Conservation (phyloP, 176 grass and related monocot species). For the Ensete ventricosum region DNA sequence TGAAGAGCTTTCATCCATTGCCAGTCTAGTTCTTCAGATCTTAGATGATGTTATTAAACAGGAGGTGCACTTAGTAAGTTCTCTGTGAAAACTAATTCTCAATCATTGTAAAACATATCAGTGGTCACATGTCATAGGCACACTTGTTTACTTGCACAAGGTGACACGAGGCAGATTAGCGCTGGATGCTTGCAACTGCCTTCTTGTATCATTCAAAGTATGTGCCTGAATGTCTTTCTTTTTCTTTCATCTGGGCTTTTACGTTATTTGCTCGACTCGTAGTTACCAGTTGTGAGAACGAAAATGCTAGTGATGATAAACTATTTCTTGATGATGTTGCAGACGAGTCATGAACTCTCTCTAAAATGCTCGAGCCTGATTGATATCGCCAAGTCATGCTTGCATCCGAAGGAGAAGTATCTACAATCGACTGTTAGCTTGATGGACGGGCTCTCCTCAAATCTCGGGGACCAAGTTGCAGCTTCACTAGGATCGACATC, state of each 20-base stretch:
- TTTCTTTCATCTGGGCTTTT: too few relatives aligned
- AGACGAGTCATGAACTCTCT: conserved; percentile 1
- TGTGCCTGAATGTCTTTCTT: not conserved
- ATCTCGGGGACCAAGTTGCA: not conserved
- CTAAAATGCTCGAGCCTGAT: conserved; percentile 13
- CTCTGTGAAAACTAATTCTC: not conserved
- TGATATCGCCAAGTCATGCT: conserved; percentile 4
- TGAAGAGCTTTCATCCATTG: conserved; percentile 14
- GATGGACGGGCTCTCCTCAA: not conserved
- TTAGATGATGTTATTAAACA: conserved; percentile 12
- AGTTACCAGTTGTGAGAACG: too few relatives aligned
- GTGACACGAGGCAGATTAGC: conserved; percentile 7
- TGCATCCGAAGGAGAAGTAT: conserved; percentile 7
- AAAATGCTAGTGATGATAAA: too few relatives aligned
- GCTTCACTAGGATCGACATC: not conserved
- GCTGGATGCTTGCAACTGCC: conserved; percentile 15
- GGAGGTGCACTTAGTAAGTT: conserved; percentile 7
- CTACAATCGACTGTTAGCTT: conserved; percentile 6
- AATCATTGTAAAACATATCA: not conserved
- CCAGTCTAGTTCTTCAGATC: conserved; percentile 9
- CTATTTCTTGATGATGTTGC: not conserved
- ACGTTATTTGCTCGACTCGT: too few relatives aligned
- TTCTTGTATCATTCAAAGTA: conserved; percentile 14
- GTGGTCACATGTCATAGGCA: not conserved
- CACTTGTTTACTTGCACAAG: conserved; percentile 7